Evolutionary conservation across 441 rosid species (phyloP), one percentile per base, ranked within the genome.

Genomic region (Pelargonium myrrhifolium): DNA sequence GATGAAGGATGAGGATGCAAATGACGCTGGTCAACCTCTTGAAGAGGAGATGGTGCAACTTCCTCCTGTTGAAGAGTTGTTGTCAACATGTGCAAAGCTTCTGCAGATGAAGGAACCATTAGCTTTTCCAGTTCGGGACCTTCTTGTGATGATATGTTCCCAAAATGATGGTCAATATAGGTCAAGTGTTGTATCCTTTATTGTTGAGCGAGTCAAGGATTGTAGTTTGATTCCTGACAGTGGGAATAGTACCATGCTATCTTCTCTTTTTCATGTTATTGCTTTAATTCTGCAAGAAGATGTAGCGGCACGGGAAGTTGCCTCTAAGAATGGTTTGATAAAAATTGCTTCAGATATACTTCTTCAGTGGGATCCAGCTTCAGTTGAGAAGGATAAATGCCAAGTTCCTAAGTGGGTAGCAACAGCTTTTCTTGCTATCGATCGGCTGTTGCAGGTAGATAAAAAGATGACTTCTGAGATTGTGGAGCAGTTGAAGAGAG

Each of bases 251-350:
- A 72, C 82, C 47, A 73, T 81, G 71, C 82, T 89, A 35, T 92
- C 86, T 68, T 83, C 90, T 56, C 85, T 90, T 68, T 83, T 95
- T 79, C 99, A 87, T 80, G 95, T 95, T 68, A 90, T 92, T 75
- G 98, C 99, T 76, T 85, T 94, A 75, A 84, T 89, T 80, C 91
- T 92, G 66, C 86, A 94, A 64, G 99, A 94, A 75, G 99, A 94
- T 84, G 80, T 67, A 10, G 86, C 78, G 43, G 86, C 98, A 22
- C 87, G 94, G 31, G 93, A 92, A 85, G 83, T 87, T 80, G 95
- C 98, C 1, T 75, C 82, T 39, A 88, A 83, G 79, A 79, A 80
- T 71, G 97, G 97, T 70, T 79, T 94, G 66, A 84, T 94, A 28
- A 87, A 87, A 78, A 79, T 87, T 80, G 89, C 81, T 18, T 79